These are phyloP conservation scores for Fusarium sp. DNA, from an alignment of 2,329 filamentous ascomycete genomes.

Conservation along the genomic window DNA sequence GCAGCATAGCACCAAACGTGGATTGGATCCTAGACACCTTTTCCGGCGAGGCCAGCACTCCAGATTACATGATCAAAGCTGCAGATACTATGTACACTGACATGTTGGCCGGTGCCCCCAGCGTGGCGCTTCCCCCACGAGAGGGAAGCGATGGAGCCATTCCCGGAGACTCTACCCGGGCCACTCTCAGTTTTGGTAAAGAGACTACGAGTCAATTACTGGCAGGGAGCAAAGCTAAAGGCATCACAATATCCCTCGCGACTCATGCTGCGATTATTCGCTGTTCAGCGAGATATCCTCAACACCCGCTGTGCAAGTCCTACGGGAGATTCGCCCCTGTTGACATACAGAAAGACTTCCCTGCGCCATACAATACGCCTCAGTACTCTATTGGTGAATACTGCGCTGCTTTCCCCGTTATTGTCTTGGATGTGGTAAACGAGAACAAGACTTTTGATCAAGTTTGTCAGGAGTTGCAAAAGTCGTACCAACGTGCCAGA, in stretches of 20 bases:
- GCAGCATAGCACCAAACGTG: constrained; percentile 7
- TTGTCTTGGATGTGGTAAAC: constrained; percentile 25
- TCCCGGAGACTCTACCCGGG: background rate
- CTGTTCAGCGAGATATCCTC: constrained; percentile 48
- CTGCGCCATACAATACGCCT: constrained; percentile 45
- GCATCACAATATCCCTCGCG: constrained; percentile 48
- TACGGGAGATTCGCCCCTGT: constrained; percentile 51
- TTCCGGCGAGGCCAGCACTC: background rate
- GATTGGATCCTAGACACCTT: constrained; percentile 5
- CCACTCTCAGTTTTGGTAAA: background rate
- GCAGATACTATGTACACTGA: constrained; percentile 12
- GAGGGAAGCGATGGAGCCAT: constrained; percentile 1
- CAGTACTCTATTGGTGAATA: constrained; percentile 43
- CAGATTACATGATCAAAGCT: background rate
- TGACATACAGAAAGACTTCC: constrained; percentile 47
- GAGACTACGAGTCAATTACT: background rate
- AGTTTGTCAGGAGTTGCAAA: constrained; percentile 41
- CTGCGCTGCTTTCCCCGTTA: constrained; percentile 30
- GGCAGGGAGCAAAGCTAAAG: background rate
- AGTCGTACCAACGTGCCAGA: constrained; percentile 48
- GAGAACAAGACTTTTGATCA: constrained; percentile 39
- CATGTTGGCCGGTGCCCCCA: constrained; percentile 7
- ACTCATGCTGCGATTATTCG: constrained; percentile 48
- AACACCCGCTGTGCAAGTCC: constrained; percentile 43
- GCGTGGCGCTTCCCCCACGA: constrained; percentile 4